Conservation (phyloP, 2,329 filamentous ascomycete genomes). For the Pyrenophora graminea region DNA sequence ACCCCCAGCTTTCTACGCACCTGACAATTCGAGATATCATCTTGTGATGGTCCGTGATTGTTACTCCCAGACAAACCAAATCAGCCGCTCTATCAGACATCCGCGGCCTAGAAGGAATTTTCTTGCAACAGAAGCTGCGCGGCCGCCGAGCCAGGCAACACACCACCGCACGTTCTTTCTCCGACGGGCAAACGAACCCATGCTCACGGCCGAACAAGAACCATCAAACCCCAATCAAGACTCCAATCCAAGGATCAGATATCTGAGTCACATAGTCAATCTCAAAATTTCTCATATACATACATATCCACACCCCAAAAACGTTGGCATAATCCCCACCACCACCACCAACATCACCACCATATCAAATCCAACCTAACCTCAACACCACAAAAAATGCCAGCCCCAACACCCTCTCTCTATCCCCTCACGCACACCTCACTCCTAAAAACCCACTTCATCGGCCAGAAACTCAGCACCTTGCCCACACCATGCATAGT, state of each 20-base stretch:
- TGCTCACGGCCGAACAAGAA: too few relatives aligned
- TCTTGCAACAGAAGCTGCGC: constrained; percentile 1
- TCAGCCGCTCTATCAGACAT: background rate
- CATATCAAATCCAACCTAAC: background rate
- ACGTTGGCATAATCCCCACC: too few relatives aligned
- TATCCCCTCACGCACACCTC: constrained; percentile 11
- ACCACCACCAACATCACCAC: too few relatives aligned
- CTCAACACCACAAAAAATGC: background rate
- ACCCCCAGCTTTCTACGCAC: constrained; percentile 9
- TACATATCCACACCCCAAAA: too few relatives aligned
- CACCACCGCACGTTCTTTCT: constrained; percentile 10
- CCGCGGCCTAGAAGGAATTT: constrained; percentile 6
- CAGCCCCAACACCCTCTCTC: constrained; percentile 19
- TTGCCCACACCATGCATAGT: constrained; percentile 70
- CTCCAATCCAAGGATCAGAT: too few relatives aligned
- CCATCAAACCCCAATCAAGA: too few relatives aligned
- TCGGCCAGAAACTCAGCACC: constrained; percentile 64
- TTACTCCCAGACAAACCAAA: too few relatives aligned
- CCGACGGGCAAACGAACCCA: background rate
- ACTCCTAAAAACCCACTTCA: constrained; percentile 45
- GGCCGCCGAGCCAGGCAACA: background rate
- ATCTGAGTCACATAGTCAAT: too few relatives aligned
- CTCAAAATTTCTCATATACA: too few relatives aligned
- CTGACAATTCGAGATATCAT: background rate
- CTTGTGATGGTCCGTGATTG: too few relatives aligned